Evolutionary conservation across 495 filamentous ascomycete species (phyloP).

Genomic region (Achaetomiella virescens): DNA sequence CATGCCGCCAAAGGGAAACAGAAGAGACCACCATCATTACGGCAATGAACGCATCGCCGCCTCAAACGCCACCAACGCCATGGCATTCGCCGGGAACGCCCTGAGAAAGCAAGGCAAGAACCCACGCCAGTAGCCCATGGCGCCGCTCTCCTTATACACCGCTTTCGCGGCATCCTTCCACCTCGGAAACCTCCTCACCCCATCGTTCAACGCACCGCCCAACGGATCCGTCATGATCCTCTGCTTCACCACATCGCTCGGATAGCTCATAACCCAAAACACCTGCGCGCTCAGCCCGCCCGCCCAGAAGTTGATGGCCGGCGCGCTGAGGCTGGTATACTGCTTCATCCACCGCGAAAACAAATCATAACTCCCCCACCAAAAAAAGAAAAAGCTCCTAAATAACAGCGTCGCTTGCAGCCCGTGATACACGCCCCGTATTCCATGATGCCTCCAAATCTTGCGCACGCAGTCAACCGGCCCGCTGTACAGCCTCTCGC

Average conservation of each 20-base stretch:
- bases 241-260: slow-evolving; percentile 93
- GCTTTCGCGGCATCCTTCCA: slow-evolving; percentile 78
- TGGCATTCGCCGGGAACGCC: slow-evolving; percentile 94
- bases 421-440: slow-evolving; percentile 78
- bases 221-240: slow-evolving; percentile 94
- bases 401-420: slow-evolving; percentile 80
- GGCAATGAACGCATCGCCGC: slow-evolving; percentile 79
- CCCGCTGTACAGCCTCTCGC: slow-evolving; percentile 69
- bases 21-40: slow-evolving; percentile 20
- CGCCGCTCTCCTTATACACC: slow-evolving; percentile 69
- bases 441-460: slow-evolving; percentile 61
- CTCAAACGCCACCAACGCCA: slow-evolving; percentile 90
- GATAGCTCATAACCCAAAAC: slow-evolving; percentile 90
- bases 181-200: slow-evolving; percentile 58
- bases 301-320: slow-evolving; percentile 93
- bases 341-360: slow-evolving; percentile 61
- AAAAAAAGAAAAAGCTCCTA: slow-evolving; percentile 90
- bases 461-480: slow-evolving; percentile 76
- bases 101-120: slow-evolving; percentile 89
- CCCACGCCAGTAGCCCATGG: slow-evolving; percentile 82
- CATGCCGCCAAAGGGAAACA: background rate
- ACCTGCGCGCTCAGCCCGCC: slow-evolving; percentile 86
- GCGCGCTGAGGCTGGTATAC: slow-evolving; percentile 64
- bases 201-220: slow-evolving; percentile 62
- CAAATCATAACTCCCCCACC: slow-evolving; percentile 91